Evolutionary conservation across 2,329 filamentous ascomycete genomes (phyloP).

Genomic region (Exophiala spinifera): DNA sequence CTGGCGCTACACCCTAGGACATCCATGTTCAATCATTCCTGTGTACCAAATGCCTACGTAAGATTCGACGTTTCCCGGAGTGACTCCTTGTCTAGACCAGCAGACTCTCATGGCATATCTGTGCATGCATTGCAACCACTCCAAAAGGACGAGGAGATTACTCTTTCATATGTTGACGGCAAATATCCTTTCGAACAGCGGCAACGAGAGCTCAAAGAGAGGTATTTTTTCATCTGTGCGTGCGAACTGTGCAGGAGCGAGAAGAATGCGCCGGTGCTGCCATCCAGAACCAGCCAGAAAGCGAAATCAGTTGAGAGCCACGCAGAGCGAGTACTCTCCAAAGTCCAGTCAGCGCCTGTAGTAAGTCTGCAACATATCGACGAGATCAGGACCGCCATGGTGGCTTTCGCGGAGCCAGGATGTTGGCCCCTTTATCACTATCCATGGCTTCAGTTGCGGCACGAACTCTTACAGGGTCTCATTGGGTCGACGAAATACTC

Average conservation of each 20-base stretch:
- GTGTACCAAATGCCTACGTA: conserved; percentile 57
- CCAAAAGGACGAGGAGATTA: conserved; percentile 55
- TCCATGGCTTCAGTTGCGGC: conserved; percentile 53
- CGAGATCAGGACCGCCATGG: conserved; percentile 41
- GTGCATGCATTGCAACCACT: conserved; percentile 48
- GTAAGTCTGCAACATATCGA: conserved; percentile 33
- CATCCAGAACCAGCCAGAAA: neutral
- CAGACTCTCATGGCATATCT: conserved; percentile 14
- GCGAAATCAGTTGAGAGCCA: neutral
- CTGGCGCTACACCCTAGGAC: conserved; percentile 56
- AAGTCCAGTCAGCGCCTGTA: conserved; percentile 20
- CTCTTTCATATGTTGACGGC: conserved; percentile 60
- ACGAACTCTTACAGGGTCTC: conserved; percentile 51
- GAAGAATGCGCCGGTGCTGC: neutral
- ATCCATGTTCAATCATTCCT: conserved; percentile 60
- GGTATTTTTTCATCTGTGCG: conserved; percentile 59
- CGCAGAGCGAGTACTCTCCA: conserved; percentile 31
- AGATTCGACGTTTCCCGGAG: conserved; percentile 52
- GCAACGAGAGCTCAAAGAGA: conserved; percentile 49
- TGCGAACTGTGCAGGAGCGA: conserved; percentile 37
- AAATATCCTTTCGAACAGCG: conserved; percentile 52
- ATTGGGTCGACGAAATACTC: conserved; percentile 44
- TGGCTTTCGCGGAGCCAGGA: conserved; percentile 38
- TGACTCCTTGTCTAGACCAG: conserved; percentile 18
- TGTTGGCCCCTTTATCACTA: conserved; percentile 52